Percentiles rank a stretch among this genome's conserved stretches.
Evolutionary conservation across 2,329 filamentous ascomycete species (phyloP).

Genomic region (Hypocreales sp.): DNA sequence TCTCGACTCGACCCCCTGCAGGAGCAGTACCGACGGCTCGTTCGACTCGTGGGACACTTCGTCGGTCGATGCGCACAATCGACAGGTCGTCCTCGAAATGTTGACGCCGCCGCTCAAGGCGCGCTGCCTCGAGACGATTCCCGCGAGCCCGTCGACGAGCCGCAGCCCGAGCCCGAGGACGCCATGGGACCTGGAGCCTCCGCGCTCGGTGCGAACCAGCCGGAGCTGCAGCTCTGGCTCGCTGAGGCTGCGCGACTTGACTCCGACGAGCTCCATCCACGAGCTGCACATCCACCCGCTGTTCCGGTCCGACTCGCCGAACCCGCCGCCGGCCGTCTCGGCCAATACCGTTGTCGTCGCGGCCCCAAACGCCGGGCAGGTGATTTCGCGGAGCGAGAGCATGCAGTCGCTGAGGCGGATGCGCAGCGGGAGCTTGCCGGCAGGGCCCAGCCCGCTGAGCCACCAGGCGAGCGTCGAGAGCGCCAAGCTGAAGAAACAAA

Average conservation of each 20-base stretch:
- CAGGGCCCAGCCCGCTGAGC: conserved; percentile 29
- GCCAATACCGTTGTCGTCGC: conserved; percentile 58
- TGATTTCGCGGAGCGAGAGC: conserved; percentile 39
- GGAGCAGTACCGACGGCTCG: conserved; percentile 35
- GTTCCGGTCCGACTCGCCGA: conserved; percentile 58
- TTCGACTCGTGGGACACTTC: conserved; percentile 69
- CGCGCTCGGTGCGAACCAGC: conserved; percentile 26
- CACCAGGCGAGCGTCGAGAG: conserved; percentile 31
- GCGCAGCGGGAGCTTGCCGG: conserved; percentile 38
- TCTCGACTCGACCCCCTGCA: conserved; percentile 25
- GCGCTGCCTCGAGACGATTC: conserved; percentile 55
- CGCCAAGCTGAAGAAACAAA: conserved; percentile 1
- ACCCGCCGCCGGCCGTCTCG: conserved; percentile 47
- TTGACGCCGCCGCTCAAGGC: conserved; percentile 27
- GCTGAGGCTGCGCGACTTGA: conserved; percentile 13
- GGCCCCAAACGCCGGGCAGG: conserved; percentile 50
- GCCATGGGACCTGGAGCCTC: conserved; percentile 39
- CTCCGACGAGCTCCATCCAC: conserved; percentile 16
- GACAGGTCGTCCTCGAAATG: conserved; percentile 38
- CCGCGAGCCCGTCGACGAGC: conserved; percentile 47
- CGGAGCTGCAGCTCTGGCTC: conserved; percentile 35
- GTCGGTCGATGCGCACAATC: conserved; percentile 44
- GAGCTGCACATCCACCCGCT: conserved; percentile 66
- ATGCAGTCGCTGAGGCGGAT: conserved; percentile 35
- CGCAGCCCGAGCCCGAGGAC: conserved; percentile 48